phyloP scores from a whole-genome alignment of 345 rosid species.

The Citrus hindsii region DNA sequence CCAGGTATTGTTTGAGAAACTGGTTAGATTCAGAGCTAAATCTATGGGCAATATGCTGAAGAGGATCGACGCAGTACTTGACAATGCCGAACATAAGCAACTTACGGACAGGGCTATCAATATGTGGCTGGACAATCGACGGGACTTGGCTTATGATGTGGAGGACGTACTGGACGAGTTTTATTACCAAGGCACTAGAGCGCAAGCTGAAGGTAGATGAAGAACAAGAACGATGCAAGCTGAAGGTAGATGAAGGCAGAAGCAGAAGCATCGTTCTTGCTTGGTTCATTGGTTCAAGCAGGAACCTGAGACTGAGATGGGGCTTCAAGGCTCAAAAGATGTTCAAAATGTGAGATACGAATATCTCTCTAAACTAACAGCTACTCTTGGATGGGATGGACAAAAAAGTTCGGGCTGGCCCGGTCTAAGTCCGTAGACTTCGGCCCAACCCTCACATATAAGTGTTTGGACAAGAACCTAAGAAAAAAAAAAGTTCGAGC shows the following conservation, averaged over 20 bases:
- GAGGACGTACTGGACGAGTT: neutral
- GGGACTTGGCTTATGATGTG: neutral
- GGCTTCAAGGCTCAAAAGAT: neutral
- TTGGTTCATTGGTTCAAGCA: too few relatives aligned
- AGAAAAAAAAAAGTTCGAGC: fast-evolving
- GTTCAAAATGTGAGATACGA: neutral
- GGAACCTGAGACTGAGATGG: too few relatives aligned
- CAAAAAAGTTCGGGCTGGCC: fast-evolving
- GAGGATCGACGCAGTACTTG: neutral
- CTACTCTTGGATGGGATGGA: neutral
- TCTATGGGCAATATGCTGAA: neutral
- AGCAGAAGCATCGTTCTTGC: too few relatives aligned
- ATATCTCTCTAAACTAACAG: neutral
- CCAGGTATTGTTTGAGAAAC: neutral
- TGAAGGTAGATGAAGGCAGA: neutral
- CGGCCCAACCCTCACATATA: fast-evolving
- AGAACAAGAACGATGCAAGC: neutral
- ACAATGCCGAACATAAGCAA: neutral
- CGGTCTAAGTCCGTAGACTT: too few relatives aligned
- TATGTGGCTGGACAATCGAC: neutral
- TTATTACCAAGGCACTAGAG: neutral
- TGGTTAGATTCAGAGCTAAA: neutral
- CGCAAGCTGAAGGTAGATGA: neutral
- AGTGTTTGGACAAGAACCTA: fast-evolving
- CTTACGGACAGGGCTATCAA: neutral